Evolutionary conservation across 73 alveolate species (phyloP).

Genomic region (Paramecium tetraurelia): DNA sequence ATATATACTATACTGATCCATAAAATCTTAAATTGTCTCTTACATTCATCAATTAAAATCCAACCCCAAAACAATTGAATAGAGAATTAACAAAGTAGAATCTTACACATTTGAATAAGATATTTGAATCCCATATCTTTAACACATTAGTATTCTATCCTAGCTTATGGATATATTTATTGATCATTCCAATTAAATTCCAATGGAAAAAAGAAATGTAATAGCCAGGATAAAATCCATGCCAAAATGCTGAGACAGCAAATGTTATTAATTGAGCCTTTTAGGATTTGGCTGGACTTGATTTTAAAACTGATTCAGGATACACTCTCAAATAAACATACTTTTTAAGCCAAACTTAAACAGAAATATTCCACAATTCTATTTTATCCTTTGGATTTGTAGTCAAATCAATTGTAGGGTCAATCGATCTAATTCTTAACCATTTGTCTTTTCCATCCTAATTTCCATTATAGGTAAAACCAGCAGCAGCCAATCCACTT

Average conservation of each 20-base stretch:
- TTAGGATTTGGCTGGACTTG: constrained; percentile 64
- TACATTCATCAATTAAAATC: constrained; percentile 34
- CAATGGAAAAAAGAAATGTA: constrained; percentile 81
- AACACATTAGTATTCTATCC: background rate
- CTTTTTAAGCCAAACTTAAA: constrained; percentile 86
- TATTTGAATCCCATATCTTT: background rate
- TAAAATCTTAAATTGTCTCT: background rate
- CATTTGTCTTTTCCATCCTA: constrained; percentile 61
- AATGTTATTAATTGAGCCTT: constrained; percentile 68
- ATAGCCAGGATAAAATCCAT: constrained; percentile 85
- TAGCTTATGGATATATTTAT: constrained; percentile 5
- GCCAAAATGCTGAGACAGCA: constrained; percentile 82
- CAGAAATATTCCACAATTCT: constrained; percentile 86
- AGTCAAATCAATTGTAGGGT: constrained; percentile 41
- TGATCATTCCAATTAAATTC: background rate
- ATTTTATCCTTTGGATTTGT: constrained; percentile 67
- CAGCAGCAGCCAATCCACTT: constrained; percentile 54
- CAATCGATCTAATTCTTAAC: constrained; percentile 30
- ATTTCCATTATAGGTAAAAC: constrained; percentile 79
- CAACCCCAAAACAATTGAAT: constrained; percentile 51
- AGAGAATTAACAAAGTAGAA: constrained; percentile 1
- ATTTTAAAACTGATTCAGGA: constrained; percentile 49
- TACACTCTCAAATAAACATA: constrained; percentile 78
- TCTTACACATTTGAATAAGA: background rate
- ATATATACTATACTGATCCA: background rate